Base-by-base conservation (phyloP, 2,329 filamentous ascomycete species). In the Ilyonectria sp. region DNA sequence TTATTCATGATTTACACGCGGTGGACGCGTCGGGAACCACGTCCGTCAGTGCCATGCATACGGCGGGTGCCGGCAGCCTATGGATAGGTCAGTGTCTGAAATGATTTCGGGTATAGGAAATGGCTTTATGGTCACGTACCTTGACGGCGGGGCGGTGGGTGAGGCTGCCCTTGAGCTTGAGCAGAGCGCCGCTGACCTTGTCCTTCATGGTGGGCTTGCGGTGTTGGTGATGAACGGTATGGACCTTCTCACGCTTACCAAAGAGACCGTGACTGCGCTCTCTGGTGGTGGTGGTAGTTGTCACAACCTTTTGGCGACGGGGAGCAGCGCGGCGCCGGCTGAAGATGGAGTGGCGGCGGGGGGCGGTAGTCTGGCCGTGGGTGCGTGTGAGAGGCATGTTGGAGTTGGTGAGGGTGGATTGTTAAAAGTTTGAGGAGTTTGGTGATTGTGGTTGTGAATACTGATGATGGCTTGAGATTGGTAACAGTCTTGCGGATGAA, bases 171-270 rank as follows among this genome's bases (percentile, higher is more conserved):
- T 90, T 90, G 70, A 95, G 80, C 83, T 89, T 93, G 83, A 93
- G 85, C 79, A 95, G 83, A 0, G 92, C 93, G 19, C 93, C 93
- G 56, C 88, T 91, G 73, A 95, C 86, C 82, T 95, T 95, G 83
- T 95, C 93, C 53, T 91, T 91, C 71, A 95, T 83, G 44, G 86
- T 89, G 3, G 89, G 86, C 75, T 91, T 89, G 76, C 92, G 89
- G 78, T 89, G 88, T 60, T 93, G 92, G 77, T 92, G 90, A 68
- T 89, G 87, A 17, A 83, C 82, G 2, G 82, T 2, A 79, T 74
- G 13, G 81, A 33, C 31, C 8, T 9, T 33, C 8, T 11, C 8
- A 53, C 69, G 80, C 78, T 77, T 79, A 76, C 82, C 69, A 17
- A 86, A 85, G 57, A 86, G 75, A 17, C 81, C 79, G 21, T 78